Base-by-base conservation (phyloP, 2,329 filamentous ascomycete species). In the Fusarium nanum region DNA sequence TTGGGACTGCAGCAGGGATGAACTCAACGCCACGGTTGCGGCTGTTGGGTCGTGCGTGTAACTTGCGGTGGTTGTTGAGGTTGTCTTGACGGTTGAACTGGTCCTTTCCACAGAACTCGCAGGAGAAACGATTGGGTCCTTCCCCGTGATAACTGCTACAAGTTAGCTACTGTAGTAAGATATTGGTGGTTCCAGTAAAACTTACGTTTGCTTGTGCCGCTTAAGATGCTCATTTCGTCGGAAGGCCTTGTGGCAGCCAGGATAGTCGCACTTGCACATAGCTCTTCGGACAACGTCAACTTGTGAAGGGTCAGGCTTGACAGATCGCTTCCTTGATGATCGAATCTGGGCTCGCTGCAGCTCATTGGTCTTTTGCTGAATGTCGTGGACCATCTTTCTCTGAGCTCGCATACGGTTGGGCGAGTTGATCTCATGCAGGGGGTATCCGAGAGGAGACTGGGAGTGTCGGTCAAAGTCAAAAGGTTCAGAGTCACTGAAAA, bases 181-280 rank as follows among this genome's bases (percentile, higher is more conserved):
- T 14, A 30, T 30, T 3, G 12, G 11, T 4, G 22, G 34, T 22
- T 22, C 2, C 4, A n/a, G 22, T 34, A 28, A 48, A 27, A 81
- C 84, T 80, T 73, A 87, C 85, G 84, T 84, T 56, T 81, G 81
- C 54, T 83, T 80, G 73, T 88, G 86, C 28, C 86, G 81, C 78
- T 87, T 88, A 20, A 88, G 77, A 66, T 88, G 86, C 75, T 88
- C 86, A 25, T 83, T 84, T 58, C 86, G 81, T 70, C 84, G 83
- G 64, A 85, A 87, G 0, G 81, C 81, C 70, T 83, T 84, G 68
- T 81, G 74, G 74, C 86, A 88, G 28, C 80, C 80, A 9, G 80
- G 80, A 32, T 83, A 81, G 18, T 82, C 77, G 67, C 85, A 87
- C 65, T 82, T 80, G 78, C 76, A 84, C 77, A 78, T 82, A 70